These are phyloP conservation scores for Pseudonitzschia multistriata DNA, from an alignment of 108 stramenopile species.

Conservation along the genomic window DNA sequence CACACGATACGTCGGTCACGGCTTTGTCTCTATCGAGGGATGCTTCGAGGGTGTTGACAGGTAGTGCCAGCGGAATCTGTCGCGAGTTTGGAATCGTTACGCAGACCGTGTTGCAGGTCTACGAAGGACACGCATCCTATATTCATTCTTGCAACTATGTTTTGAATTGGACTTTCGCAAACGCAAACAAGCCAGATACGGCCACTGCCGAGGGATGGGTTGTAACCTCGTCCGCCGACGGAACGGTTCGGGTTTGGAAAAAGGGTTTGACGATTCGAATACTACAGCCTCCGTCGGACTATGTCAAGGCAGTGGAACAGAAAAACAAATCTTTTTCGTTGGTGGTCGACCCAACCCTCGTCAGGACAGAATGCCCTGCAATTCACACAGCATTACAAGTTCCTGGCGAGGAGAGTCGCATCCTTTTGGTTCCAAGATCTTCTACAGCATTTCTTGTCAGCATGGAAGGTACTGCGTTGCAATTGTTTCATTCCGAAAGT, in stretches of 20 bases:
- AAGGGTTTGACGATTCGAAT: constrained; percentile 19
- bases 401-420: constrained; percentile 50
- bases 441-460: constrained; percentile 62
- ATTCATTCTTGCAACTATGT: constrained; percentile 72
- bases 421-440: constrained; percentile 71
- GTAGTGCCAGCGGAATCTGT: constrained; percentile 60
- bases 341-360: constrained; percentile 34
- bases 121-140: constrained; percentile 84
- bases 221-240: constrained; percentile 88
- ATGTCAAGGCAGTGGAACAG: background rate
- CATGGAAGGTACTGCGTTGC: constrained; percentile 50
- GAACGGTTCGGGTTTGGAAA: constrained; percentile 87
- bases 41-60: constrained; percentile 69
- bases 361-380: constrained; percentile 27
- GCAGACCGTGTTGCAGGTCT: constrained; percentile 77
- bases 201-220: constrained; percentile 38
- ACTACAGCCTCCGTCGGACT: constrained; percentile 18
- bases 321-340: constrained; percentile 20
- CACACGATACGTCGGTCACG: constrained; percentile 62
- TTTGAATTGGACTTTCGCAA: constrained; percentile 20
- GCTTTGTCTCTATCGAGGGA: constrained; percentile 60
- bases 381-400: constrained; percentile 62
- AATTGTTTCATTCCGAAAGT: constrained; percentile 36
- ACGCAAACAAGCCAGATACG: constrained; percentile 2
- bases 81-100: constrained; percentile 82